Evolutionary conservation across 331 rosid genomes (phyloP).

Genomic region (Quercus lobata): DNA sequence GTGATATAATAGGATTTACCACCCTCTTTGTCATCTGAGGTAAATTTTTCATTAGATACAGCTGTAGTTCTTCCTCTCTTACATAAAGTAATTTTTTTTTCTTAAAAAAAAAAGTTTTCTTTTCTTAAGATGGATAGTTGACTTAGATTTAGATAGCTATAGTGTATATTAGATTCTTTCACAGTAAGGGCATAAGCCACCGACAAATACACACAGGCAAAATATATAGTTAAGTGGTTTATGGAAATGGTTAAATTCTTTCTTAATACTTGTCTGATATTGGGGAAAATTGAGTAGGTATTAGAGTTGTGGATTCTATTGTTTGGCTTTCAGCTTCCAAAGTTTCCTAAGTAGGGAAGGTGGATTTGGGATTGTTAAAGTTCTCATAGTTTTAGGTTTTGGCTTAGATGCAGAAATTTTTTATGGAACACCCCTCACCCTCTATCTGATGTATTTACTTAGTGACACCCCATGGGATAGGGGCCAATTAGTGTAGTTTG

Average conservation of each 20-base stretch:
- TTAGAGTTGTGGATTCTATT: background rate
- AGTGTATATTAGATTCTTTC: background rate
- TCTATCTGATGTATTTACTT: background rate
- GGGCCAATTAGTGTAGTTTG: background rate
- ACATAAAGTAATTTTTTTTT: background rate
- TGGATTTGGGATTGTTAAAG: background rate
- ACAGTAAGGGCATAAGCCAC: background rate
- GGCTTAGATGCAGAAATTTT: background rate
- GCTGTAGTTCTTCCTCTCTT: background rate
- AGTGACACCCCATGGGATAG: background rate
- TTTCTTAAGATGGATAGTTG: background rate
- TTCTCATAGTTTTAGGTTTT: background rate
- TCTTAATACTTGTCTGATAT: background rate
- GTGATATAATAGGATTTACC: background rate
- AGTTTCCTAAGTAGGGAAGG: background rate
- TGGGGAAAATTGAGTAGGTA: background rate
- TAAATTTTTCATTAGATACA: background rate
- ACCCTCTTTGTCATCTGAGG: background rate
- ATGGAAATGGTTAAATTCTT: background rate
- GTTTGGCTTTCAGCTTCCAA: background rate
- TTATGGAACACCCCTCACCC: background rate
- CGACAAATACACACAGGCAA: background rate
- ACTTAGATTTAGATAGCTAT: background rate
- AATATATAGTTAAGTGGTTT: background rate
- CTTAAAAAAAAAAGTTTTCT: background rate